Conservation (phyloP, 208 protist species). For the Porcisia hertigi region DNA sequence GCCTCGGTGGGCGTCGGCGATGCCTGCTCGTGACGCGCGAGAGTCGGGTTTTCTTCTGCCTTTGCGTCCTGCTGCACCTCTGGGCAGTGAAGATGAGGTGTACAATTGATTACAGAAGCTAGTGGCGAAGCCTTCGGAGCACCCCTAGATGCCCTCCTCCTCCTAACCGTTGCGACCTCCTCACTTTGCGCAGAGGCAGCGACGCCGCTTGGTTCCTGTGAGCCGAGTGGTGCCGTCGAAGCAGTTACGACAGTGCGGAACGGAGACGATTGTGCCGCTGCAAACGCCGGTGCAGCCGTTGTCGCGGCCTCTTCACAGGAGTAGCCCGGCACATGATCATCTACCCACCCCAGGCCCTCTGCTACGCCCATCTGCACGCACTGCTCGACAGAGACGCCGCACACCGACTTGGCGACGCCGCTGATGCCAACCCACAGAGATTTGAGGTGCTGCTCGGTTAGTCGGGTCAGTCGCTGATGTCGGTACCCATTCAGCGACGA, state of each 20-base stretch:
- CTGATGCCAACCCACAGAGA: conserved; percentile 23
- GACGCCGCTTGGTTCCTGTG: not conserved
- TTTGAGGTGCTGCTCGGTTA: conserved; percentile 30
- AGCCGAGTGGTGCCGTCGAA: not conserved
- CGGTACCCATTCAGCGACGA: conserved; percentile 27
- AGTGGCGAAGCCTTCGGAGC: not conserved
- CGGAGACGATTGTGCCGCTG: not conserved
- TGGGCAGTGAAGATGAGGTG: not conserved
- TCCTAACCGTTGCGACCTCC: not conserved
- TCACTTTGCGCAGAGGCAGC: not conserved
- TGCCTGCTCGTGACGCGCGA: not conserved
- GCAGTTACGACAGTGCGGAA: not conserved
- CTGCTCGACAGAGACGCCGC: conserved; percentile 10
- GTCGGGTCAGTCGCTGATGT: conserved; percentile 28
- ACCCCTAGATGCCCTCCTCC: not conserved
- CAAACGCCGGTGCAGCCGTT: not conserved
- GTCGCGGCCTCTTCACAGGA: not conserved
- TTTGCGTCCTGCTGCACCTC: not conserved
- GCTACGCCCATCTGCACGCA: conserved; percentile 6
- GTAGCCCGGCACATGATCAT: not conserved
- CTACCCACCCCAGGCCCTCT: conserved; percentile 6
- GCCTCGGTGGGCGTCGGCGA: not conserved
- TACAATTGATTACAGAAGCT: no score
- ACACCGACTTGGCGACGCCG: conserved; percentile 15
- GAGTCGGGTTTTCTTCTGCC: not conserved